Conservation (phyloP, 176 grass and related monocot species). For the Eragrostis curvula region DNA sequence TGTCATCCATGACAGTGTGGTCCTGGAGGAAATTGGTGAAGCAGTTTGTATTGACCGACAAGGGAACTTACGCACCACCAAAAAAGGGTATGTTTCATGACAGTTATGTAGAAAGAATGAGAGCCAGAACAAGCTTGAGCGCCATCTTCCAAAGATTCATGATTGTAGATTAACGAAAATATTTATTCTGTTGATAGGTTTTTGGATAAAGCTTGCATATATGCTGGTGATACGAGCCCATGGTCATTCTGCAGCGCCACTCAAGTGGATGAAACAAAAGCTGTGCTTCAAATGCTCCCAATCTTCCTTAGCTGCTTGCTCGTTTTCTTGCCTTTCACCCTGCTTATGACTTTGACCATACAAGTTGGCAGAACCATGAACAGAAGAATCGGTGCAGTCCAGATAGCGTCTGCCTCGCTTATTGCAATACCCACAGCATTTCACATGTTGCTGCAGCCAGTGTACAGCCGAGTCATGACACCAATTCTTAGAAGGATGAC, state of each 20-base stretch:
- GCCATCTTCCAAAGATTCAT: too few relatives aligned
- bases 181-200: slow-evolving; percentile 12
- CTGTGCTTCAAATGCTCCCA: slow-evolving; percentile 51
- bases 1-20: slow-evolving; percentile 16
- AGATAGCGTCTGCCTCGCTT: slow-evolving; percentile 63
- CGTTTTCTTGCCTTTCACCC: slow-evolving; percentile 47
- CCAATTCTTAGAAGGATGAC: slow-evolving; percentile 42
- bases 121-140: too few relatives aligned
- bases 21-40: slow-evolving; percentile 32
- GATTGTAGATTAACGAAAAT: too few relatives aligned
- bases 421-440: slow-evolving; percentile 62
- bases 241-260: slow-evolving; percentile 49
- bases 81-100: too few relatives aligned
- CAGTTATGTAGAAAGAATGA: too few relatives aligned
- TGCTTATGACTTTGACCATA: slow-evolving; percentile 62
- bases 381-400: slow-evolving; percentile 8
- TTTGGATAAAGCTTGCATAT: slow-evolving; percentile 40
- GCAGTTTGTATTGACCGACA: not conserved
- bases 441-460: slow-evolving; percentile 55
- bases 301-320: slow-evolving; percentile 57
- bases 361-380: slow-evolving; percentile 67
- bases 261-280: slow-evolving; percentile 50
- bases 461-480: slow-evolving; percentile 39
- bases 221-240: not conserved
- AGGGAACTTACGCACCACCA: too few relatives aligned